phyloP scores from a whole-genome alignment of 1,284 basidiomycete genomes.

The Naganishia sp. region DNA sequence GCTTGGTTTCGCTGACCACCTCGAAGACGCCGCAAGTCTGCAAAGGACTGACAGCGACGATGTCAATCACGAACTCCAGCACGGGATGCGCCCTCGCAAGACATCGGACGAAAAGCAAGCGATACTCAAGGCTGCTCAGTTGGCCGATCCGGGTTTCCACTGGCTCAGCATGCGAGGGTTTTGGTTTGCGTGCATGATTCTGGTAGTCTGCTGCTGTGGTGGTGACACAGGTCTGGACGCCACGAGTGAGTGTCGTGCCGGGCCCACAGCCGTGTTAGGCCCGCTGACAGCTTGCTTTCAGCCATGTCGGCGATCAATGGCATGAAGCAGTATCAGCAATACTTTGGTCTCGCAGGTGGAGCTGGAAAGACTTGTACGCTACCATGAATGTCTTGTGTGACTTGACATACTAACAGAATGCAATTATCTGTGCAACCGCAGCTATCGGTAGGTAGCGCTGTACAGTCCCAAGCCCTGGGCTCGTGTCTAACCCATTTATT shows the following conservation, averaged over 20 bases:
- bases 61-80: conserved; percentile 7
- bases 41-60: conserved; percentile 11
- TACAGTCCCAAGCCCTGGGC: too few relatives aligned
- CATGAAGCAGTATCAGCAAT: conserved; percentile 59
- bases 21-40: conserved; percentile 2
- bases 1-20: conserved; percentile 3
- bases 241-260: conserved; percentile 5
- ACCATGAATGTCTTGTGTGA: too few relatives aligned
- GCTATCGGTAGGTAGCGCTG: conserved; percentile 8
- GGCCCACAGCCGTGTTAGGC: background rate
- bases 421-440: background rate
- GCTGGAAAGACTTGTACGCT: conserved; percentile 44
- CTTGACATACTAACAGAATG: background rate
- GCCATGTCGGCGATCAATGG: conserved; percentile 55
- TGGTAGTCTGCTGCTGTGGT: conserved; percentile 58
- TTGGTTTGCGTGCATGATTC: conserved; percentile 54
- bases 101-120: conserved; percentile 29
- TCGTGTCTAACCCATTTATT: background rate
- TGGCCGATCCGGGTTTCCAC: conserved; percentile 59
- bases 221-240: conserved; percentile 39
- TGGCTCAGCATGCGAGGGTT: conserved; percentile 54
- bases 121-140: conserved; percentile 57
- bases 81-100: background rate
- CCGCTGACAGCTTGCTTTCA: background rate
- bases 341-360: conserved; percentile 57